Evolutionary conservation across 106 monocot species (phyloP).

Genomic region (Acanthochlamys bracteata): DNA sequence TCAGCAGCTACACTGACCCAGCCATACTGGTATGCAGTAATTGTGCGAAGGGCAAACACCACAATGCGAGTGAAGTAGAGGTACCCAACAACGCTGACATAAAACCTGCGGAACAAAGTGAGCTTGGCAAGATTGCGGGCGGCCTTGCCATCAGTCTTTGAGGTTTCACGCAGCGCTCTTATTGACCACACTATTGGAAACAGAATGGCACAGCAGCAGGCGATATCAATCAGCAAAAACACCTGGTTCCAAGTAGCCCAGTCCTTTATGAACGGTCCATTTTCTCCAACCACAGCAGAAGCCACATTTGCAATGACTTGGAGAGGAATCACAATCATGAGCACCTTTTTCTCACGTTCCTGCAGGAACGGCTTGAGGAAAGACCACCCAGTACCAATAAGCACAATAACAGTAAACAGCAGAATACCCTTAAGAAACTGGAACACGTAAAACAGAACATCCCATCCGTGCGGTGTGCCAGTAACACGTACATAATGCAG

Average conservation of each 20-base stretch:
- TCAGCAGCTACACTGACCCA: constrained; percentile 79
- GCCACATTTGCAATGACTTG: constrained; percentile 87
- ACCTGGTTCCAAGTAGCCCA: constrained; percentile 88
- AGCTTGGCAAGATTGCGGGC: constrained; percentile 79
- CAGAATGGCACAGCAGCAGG: constrained; percentile 81
- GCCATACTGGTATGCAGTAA: constrained; percentile 69
- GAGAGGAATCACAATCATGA: constrained; percentile 86
- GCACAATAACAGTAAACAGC: constrained; percentile 80
- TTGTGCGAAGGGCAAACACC: constrained; percentile 73
- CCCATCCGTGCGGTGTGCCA: constrained; percentile 92
- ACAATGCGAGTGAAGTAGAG: constrained; percentile 94
- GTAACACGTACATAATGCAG: constrained; percentile 83
- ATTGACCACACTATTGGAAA: constrained; percentile 96
- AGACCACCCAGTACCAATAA: constrained; percentile 94
- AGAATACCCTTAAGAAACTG: constrained; percentile 80
- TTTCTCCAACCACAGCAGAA: constrained; percentile 80
- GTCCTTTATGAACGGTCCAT: constrained; percentile 65
- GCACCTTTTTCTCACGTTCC: constrained; percentile 91
- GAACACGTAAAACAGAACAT: constrained; percentile 82
- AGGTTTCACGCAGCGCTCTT: constrained; percentile 61
- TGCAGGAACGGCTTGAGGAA: constrained; percentile 95
- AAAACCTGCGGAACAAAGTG: constrained; percentile 82
- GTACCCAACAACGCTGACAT: constrained; percentile 80
- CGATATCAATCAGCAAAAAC: constrained; percentile 69
- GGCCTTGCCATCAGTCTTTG: constrained; percentile 94